Percentiles rank a stretch among this genome's conserved stretches.
Conservation (phyloP, 805 yeast species). For the Candida montana region DNA sequence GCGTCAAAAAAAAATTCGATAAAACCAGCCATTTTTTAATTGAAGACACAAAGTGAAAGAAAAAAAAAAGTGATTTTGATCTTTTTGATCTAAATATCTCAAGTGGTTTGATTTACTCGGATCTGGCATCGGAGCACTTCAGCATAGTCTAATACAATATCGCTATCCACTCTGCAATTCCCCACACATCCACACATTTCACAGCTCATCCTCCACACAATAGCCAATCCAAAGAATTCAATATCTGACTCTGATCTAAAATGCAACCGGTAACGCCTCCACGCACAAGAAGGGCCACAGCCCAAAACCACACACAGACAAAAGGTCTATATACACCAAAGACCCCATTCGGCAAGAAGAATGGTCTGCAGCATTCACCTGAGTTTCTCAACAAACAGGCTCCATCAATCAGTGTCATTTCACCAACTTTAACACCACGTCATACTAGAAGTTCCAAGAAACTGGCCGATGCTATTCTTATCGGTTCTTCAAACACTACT, state of each 20-base stretch:
- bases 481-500: constrained; percentile 5
- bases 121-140: neutral
- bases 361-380: constrained; percentile 10
- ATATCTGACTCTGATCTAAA: too few relatives aligned
- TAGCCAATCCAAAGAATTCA: too few relatives aligned
- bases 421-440: constrained; percentile 24
- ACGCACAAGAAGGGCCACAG: constrained; percentile 8
- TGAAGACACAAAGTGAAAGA: neutral
- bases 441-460: constrained; percentile 13
- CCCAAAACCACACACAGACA: constrained; percentile 6
- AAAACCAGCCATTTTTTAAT: neutral
- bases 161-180: too few relatives aligned
- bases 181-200: too few relatives aligned
- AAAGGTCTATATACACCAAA: constrained; percentile 17
- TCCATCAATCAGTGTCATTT: constrained; percentile 4
- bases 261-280: constrained; percentile 25
- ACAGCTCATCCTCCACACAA: too few relatives aligned
- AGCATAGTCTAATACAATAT: too few relatives aligned
- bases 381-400: constrained; percentile 8
- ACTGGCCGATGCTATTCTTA: constrained; percentile 11
- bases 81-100: too few relatives aligned
- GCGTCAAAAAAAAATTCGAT: neutral
- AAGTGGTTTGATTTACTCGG: neutral
- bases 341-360: constrained; percentile 20
- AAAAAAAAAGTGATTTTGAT: too few relatives aligned